Evolutionary conservation across 441 rosid species (phyloP), one percentile per base, ranked within the genome.

Genomic region (Euphorbia schlechtendalii): DNA sequence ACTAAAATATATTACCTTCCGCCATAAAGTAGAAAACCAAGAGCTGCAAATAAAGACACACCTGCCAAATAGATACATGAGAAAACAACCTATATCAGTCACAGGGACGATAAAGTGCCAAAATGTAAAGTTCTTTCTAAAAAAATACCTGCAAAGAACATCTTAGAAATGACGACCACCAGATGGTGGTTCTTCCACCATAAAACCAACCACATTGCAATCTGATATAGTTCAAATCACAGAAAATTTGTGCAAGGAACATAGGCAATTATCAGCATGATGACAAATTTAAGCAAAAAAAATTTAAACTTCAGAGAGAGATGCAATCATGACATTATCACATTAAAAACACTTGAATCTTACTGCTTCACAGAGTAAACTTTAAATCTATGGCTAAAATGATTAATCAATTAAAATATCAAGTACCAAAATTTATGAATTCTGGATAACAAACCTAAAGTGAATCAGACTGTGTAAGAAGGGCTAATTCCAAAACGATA

Each of bases 1-100:
- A 65, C 40, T 3, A 27, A 58, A 25, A 63, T 59, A 20, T 55
- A 54, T 74, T 83, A 91, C 98, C 98, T 89, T 81, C 98, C 98
- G 53, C 98, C 98, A 63, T 87, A 91, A 24, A 91, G 86, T 69
- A 91, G 78, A 72, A 91, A 91, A 21, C 92, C 98, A 61, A 91
- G 83, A 56, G 98, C 92, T 1, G 96, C 90, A 38, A 86, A 81
- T 74, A 91, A 76, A 45, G 96, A 91, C 52, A 84, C 88, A 41
- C 87, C 98, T 91, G 84, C 74, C 5, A 28, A 34, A 63, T 52
- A 45, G 4, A 45, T 2, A 74, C 18, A 60, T 54, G n/a, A 48
- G 0, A 41, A 69, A 63, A 51, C 57, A 62, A 71, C 24, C 65
- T 64, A 53, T 56, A 56, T 15, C 21, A 75, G 68, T 65, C 67